A percentile compares a stretch with the other conserved stretches of the same genome.
These are phyloP conservation scores for Leptomonas pyrrhocoris DNA, from an alignment of 208 protist species.

Conservation along the genomic window DNA sequence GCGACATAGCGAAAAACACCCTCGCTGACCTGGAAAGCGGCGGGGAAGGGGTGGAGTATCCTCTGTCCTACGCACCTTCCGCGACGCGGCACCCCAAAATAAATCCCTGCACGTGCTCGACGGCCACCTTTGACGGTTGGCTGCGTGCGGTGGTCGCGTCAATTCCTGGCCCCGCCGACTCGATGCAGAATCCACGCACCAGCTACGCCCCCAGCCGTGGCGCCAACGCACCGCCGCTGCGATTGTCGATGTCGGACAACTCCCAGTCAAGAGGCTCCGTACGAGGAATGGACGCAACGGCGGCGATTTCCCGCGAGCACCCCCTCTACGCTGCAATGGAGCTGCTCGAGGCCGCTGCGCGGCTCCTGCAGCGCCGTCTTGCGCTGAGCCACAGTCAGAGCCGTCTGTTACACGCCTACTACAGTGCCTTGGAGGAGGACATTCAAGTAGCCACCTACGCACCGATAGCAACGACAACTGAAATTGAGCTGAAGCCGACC, in stretches of 20 bases:
- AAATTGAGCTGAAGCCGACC: constrained; percentile 18
- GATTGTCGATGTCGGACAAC: not conserved
- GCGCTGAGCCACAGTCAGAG: constrained; percentile 32
- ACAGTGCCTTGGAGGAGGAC: constrained; percentile 62
- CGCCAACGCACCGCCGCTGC: too few relatives aligned
- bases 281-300: not conserved
- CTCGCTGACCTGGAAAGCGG: constrained; percentile 9
- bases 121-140: constrained; percentile 41
- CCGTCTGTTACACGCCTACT: constrained; percentile 61
- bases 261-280: not conserved
- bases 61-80: constrained; percentile 4
- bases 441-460: constrained; percentile 22
- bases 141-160: constrained; percentile 44
- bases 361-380: constrained; percentile 40
- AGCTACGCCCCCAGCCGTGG: not conserved
- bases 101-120: constrained; percentile 40
- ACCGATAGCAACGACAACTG: constrained; percentile 7
- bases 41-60: constrained; percentile 25
- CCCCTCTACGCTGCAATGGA: constrained; percentile 39
- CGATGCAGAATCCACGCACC: constrained; percentile 8
- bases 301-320: constrained; percentile 28
- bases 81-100: constrained; percentile 4
- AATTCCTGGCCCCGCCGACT: constrained; percentile 37
- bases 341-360: constrained; percentile 40
- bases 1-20: not conserved